A percentile compares a stretch with the other conserved stretches of the same genome.
Conservation (phyloP, 2,329 filamentous ascomycete genomes). For the Diaporthe australafricana region DNA sequence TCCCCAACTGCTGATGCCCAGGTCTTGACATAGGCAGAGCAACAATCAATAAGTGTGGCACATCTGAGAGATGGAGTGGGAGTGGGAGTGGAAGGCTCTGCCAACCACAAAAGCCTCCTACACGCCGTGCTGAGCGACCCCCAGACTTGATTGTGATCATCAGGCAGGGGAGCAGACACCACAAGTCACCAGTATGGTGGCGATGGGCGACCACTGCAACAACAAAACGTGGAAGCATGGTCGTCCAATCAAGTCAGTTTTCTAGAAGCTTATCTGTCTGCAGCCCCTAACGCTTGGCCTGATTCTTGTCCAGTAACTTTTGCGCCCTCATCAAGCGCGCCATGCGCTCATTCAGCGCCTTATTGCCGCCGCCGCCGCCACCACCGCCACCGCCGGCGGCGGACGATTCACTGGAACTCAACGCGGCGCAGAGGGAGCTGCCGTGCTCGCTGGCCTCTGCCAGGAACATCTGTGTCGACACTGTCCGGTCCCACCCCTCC, state of each 20-base stretch:
- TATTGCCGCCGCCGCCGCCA: background rate
- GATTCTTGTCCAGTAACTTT: constrained; percentile 38
- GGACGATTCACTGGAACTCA: background rate
- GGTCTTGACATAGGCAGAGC: background rate
- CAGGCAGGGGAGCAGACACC: background rate
- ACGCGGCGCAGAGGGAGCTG: background rate
- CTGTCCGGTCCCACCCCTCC: background rate
- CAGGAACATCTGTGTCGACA: constrained; percentile 37
- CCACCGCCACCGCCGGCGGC: constrained; percentile 22
- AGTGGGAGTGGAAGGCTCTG: background rate
- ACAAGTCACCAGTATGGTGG: background rate
- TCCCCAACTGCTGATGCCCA: background rate
- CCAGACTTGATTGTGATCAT: background rate
- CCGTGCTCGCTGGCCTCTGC: constrained; percentile 35
- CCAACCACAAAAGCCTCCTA: background rate
- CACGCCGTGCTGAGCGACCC: background rate
- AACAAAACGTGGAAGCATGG: background rate
- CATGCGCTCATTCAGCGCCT: constrained; percentile 40
- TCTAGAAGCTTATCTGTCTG: background rate
- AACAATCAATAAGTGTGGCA: background rate
- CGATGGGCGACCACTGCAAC: background rate
- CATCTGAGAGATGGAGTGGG: background rate
- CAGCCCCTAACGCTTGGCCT: background rate
- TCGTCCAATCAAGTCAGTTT: background rate
- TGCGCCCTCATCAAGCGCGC: constrained; percentile 42